Conservation (phyloP, 2,329 filamentous ascomycete species). For the Alternaria solani region DNA sequence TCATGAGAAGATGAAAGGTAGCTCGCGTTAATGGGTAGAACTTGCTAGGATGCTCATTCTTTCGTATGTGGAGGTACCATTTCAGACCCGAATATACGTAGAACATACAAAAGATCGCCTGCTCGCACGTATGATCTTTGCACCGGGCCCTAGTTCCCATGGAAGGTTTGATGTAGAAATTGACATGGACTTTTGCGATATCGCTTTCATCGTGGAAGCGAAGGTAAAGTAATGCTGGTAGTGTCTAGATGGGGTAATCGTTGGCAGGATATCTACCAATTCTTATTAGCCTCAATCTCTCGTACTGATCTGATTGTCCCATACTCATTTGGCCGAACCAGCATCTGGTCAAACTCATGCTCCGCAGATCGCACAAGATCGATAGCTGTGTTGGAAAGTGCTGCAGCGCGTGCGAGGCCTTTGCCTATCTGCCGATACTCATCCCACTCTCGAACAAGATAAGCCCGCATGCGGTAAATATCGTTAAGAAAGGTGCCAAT, state of each 20-base stretch:
- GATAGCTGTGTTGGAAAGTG: background rate
- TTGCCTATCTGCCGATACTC: background rate
- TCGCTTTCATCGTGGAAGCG: background rate
- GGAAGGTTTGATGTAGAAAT: background rate
- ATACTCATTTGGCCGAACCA: background rate
- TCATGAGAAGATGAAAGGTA: too few species aligned
- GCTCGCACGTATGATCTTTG: background rate
- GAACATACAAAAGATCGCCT: background rate
- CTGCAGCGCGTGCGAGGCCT: background rate
- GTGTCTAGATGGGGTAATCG: background rate
- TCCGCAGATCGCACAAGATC: constrained; percentile 1
- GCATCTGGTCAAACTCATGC: background rate
- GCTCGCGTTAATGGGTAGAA: background rate
- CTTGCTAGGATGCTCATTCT: background rate
- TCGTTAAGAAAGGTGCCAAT: too few species aligned
- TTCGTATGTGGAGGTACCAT: background rate
- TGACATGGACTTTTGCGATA: background rate
- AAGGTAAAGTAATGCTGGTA: background rate
- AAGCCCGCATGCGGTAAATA: background rate
- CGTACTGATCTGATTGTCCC: background rate
- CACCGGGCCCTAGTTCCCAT: background rate
- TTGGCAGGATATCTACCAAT: background rate
- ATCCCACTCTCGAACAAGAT: background rate
- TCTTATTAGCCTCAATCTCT: background rate
- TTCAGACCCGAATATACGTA: background rate